A percentile compares a stretch with the other conserved stretches of the same genome.
Evolutionary conservation across 768 basidiomycete species (phyloP).

Genomic region (Paxillus involutus): DNA sequence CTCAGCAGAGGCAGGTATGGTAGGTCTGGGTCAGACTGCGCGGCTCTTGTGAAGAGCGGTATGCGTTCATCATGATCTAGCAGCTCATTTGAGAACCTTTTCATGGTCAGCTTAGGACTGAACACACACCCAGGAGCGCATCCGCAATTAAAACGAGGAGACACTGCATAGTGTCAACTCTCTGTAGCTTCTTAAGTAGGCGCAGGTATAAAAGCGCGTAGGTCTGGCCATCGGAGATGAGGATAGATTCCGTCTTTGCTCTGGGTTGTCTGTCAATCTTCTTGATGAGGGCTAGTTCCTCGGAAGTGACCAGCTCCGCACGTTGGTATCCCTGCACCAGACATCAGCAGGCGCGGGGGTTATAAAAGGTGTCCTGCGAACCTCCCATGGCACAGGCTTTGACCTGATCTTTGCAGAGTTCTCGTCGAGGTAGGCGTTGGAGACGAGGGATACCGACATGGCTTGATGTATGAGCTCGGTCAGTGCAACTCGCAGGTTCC

Average conservation of each 20-base stretch:
- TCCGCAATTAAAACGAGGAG: conserved; percentile 88
- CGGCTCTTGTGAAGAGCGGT: conserved; percentile 64
- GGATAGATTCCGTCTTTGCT: conserved; percentile 70
- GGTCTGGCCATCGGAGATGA: conserved; percentile 77
- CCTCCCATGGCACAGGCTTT: conserved; percentile 97
- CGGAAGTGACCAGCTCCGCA: conserved; percentile 83
- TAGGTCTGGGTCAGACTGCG: conserved; percentile 70
- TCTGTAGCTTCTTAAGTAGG: conserved; percentile 81
- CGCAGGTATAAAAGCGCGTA: conserved; percentile 90
- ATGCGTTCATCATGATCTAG: conserved; percentile 88
- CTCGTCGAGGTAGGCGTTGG: conserved; percentile 84
- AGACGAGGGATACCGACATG: conserved; percentile 79
- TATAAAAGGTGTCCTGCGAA: conserved; percentile 28
- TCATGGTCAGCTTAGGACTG: not conserved
- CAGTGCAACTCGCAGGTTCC: not conserved
- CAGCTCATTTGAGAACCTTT: not conserved
- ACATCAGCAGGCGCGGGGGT: conserved; percentile 3
- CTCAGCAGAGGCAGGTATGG: conserved; percentile 80
- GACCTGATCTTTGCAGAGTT: conserved; percentile 82
- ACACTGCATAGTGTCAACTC: conserved; percentile 86
- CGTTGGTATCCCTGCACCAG: conserved; percentile 85
- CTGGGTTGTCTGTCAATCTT: conserved; percentile 82
- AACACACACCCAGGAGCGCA: conserved; percentile 68
- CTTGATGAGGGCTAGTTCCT: conserved; percentile 88
- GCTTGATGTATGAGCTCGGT: conserved; percentile 7